Evolutionary conservation across 768 basidiomycete genomes (phyloP).

Genomic region (Mycena indigotica): DNA sequence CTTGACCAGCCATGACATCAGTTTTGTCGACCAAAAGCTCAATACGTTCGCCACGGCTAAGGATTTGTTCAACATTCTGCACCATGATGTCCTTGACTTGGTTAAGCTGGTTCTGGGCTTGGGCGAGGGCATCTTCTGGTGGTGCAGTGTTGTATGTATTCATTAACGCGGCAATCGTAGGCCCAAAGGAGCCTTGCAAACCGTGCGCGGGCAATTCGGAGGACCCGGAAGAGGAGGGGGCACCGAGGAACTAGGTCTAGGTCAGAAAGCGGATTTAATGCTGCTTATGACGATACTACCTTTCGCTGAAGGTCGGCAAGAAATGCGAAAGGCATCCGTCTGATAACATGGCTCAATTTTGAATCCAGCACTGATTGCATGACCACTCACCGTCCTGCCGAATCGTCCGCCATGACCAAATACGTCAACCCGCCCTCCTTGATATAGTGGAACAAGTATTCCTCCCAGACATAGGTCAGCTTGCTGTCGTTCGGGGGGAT

Average conservation of each 20-base stretch:
- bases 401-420: conserved; percentile 94
- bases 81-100: conserved; percentile 98
- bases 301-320: conserved; percentile 82
- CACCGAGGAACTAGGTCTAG: conserved; percentile 55
- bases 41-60: conserved; percentile 91
- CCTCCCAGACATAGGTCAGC: conserved; percentile 87
- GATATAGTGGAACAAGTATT: conserved; percentile 93
- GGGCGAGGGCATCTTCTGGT: conserved; percentile 83
- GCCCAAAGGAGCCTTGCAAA: conserved; percentile 72
- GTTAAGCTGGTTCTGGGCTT: conserved; percentile 85
- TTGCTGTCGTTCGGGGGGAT: conserved; percentile 93
- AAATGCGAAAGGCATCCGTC: conserved; percentile 94
- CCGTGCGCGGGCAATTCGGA: conserved; percentile 59
- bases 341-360: conserved; percentile 30
- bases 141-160: conserved; percentile 88
- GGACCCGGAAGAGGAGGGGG: conserved; percentile 65
- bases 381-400: conserved; percentile 73
- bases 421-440: conserved; percentile 86
- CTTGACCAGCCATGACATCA: conserved; percentile 91
- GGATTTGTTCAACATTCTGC: conserved; percentile 95
- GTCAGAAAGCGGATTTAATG: conserved; percentile 7
- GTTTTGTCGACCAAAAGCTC: conserved; percentile 97
- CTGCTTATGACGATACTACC: conserved; percentile 37
- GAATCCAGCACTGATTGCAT: neutral
- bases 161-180: conserved; percentile 73